A percentile compares a stretch with the other conserved stretches of the same genome.
These are phyloP conservation scores for Diaporthe amygdali DNA, from an alignment of 2,329 filamentous ascomycete species.

Conservation along the genomic window DNA sequence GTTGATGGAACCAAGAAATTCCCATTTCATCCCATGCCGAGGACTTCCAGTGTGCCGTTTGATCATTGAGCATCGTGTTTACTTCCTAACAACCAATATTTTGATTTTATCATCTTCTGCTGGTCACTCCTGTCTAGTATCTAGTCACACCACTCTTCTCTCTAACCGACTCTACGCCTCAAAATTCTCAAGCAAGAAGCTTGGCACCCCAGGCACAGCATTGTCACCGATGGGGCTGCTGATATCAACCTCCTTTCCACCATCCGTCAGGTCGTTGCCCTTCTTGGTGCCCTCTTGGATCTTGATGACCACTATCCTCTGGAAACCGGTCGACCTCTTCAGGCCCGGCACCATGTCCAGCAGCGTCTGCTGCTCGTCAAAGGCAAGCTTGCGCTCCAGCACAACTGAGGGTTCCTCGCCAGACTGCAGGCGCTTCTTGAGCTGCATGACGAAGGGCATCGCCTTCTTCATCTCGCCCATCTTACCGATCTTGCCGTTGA, in stretches of 20 bases:
- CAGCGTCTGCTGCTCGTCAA: constrained; percentile 82
- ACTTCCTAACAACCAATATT: neutral
- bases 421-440: constrained; percentile 82
- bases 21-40: too few species aligned
- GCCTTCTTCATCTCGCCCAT: constrained; percentile 93
- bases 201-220: constrained; percentile 82
- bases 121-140: neutral
- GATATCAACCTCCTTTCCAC: constrained; percentile 60
- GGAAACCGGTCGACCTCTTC: constrained; percentile 73
- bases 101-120: neutral
- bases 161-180: constrained; percentile 39
- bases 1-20: too few species aligned
- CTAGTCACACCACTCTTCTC: neutral
- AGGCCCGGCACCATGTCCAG: constrained; percentile 79
- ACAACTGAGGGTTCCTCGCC: constrained; percentile 72
- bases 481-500: constrained; percentile 81
- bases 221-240: constrained; percentile 67
- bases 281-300: constrained; percentile 75
- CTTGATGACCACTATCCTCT: constrained; percentile 69
- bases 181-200: constrained; percentile 86
- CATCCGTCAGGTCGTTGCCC: constrained; percentile 58
- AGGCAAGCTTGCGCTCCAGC: constrained; percentile 83
- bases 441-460: constrained; percentile 90
- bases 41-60: too few species aligned
- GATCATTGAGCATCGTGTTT: too few species aligned